These are phyloP conservation scores for Chrysoporthe cubensis DNA, from an alignment of 2,329 filamentous ascomycete species.

Conservation along the genomic window DNA sequence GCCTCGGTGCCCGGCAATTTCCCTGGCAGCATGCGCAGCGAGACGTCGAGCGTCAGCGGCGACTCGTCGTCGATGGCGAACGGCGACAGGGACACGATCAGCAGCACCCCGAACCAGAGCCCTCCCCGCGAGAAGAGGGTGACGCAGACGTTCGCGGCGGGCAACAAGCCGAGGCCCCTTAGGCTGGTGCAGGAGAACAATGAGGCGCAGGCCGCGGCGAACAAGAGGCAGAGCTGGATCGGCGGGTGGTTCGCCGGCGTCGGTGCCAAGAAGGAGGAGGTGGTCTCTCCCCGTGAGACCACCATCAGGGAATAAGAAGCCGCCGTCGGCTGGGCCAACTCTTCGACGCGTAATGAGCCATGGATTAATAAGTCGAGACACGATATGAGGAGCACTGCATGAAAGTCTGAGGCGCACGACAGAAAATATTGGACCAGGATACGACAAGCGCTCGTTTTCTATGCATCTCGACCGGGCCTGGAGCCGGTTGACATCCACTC, in stretches of 20 bases:
- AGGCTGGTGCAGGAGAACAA: slow-evolving; percentile 82
- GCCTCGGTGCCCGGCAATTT: slow-evolving; percentile 61
- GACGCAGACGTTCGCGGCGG: slow-evolving; percentile 56
- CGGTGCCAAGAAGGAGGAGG: slow-evolving; percentile 25
- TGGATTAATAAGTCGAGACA: slow-evolving; percentile 26
- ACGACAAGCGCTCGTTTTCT: neutral
- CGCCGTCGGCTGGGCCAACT: slow-evolving; percentile 1
- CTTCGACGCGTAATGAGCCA: slow-evolving; percentile 21
- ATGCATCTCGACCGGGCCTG: slow-evolving; percentile 14
- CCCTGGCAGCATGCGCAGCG: slow-evolving; percentile 67
- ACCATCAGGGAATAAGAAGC: slow-evolving; percentile 25
- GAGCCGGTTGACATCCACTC: slow-evolving; percentile 15
- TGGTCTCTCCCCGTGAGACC: slow-evolving; percentile 22
- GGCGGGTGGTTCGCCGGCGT: slow-evolving; percentile 39
- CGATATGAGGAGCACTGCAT: slow-evolving; percentile 23
- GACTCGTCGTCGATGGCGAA: slow-evolving; percentile 61
- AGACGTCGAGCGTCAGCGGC: slow-evolving; percentile 67
- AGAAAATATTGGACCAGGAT: slow-evolving; percentile 1
- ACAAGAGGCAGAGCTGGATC: slow-evolving; percentile 69
- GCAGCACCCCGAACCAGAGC: slow-evolving; percentile 51
- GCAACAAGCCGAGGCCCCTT: slow-evolving; percentile 81
- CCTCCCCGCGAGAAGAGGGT: slow-evolving; percentile 64
- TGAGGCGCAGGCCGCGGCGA: slow-evolving; percentile 48
- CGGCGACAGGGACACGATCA: slow-evolving; percentile 46
- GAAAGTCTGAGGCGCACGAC: slow-evolving; percentile 17